Percentiles rank a stretch among this genome's conserved stretches.
phyloP scores from a whole-genome alignment of 73 alveolate species.

The Blepharisma stoltei region DNA sequence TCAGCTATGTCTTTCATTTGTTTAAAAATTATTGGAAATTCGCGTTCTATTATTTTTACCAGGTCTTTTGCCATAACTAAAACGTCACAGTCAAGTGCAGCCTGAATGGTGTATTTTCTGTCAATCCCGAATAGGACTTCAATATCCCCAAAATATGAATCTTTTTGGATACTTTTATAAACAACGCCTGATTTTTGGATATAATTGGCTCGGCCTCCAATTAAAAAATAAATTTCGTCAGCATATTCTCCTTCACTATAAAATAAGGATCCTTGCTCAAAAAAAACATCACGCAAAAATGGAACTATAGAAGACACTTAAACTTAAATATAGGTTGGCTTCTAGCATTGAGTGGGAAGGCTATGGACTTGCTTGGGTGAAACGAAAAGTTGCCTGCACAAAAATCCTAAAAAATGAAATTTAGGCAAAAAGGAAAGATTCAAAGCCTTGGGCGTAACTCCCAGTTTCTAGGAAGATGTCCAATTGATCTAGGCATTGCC shows the following conservation, averaged over 20 bases:
- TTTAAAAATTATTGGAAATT: conserved; percentile 41
- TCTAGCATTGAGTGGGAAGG: no score
- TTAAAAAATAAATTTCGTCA: conserved; percentile 55
- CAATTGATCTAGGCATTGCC: no score
- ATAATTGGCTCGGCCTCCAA: conserved; percentile 50
- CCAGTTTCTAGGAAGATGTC: no score
- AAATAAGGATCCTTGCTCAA: conserved; percentile 37
- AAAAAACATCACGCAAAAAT: neutral
- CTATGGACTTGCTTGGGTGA: conserved; percentile 50
- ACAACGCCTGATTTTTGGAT: conserved; percentile 35
- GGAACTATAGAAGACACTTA: conserved; percentile 43
- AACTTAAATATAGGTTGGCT: no score
- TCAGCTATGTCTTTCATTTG: conserved; percentile 42
- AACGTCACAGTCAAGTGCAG: conserved; percentile 36
- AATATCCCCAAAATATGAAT: conserved; percentile 70
- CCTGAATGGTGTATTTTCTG: conserved; percentile 36
- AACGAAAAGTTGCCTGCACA: no score
- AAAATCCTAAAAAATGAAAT: no score
- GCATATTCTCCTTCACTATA: conserved; percentile 67
- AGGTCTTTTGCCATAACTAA: conserved; percentile 32
- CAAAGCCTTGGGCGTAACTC: no score
- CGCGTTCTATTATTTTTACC: conserved; percentile 33
- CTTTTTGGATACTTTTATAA: conserved; percentile 50
- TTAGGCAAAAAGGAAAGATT: no score
- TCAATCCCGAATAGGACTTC: conserved; percentile 43